Conservation (phyloP, 805 yeast genomes). For the Yarrowia deformans region DNA sequence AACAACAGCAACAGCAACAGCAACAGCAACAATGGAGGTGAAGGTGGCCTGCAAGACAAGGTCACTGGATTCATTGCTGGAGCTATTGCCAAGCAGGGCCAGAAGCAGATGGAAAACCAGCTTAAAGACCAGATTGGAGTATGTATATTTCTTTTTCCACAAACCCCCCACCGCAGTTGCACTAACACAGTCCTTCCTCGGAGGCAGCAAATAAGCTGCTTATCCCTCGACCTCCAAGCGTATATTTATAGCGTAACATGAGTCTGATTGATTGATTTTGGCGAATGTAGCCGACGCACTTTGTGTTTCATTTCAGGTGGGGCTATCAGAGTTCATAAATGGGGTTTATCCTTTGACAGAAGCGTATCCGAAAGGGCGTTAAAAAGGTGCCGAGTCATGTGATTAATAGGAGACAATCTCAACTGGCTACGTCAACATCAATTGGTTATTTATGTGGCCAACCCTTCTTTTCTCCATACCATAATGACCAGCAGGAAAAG, state of each 20-base stretch:
- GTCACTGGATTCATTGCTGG: constrained; percentile 37
- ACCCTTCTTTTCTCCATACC: too few relatives aligned
- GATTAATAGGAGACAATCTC: too few relatives aligned
- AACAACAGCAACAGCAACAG: constrained; percentile 13
- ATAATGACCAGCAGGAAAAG: too few relatives aligned
- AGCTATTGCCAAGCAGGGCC: constrained; percentile 39
- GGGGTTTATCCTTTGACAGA: background rate
- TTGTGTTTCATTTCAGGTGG: too few relatives aligned
- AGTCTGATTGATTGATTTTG: background rate
- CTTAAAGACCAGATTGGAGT: constrained; percentile 37
- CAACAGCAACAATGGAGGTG: constrained; percentile 9
- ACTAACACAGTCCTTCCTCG: constrained; percentile 32
- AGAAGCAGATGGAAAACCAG: constrained; percentile 35
- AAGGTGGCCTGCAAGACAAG: constrained; percentile 33
- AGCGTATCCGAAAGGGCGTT: too few relatives aligned
- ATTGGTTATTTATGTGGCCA: too few relatives aligned
- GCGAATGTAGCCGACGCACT: too few relatives aligned
- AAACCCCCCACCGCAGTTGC: background rate
- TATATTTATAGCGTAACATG: constrained; percentile 25
- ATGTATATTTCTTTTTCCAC: constrained; percentile 12
- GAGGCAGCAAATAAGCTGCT: constrained; percentile 25
- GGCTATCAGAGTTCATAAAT: constrained; percentile 4
- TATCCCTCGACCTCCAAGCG: background rate
- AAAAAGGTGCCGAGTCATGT: background rate
- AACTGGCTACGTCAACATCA: too few relatives aligned